Conservation (phyloP, 441 rosid genomes). For the Gossypium schwendimanii region DNA sequence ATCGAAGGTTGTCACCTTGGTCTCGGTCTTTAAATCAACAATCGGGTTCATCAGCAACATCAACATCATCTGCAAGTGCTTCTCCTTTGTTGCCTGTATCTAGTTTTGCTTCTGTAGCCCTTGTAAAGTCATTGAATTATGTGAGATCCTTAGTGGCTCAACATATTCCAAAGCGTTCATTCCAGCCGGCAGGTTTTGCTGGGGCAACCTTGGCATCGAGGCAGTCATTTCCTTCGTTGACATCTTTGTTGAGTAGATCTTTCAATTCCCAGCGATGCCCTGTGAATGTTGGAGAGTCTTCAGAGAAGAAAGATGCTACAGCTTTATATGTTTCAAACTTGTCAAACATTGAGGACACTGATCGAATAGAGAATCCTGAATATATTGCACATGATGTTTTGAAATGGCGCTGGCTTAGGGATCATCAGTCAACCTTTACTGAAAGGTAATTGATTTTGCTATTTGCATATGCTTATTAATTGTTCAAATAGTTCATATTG, state of each 20-base stretch:
- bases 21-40: constrained; percentile 44
- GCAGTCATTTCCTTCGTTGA: constrained; percentile 65
- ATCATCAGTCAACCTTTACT: constrained; percentile 45
- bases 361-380: constrained; percentile 53
- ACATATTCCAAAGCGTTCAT: constrained; percentile 76
- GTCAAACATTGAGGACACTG: constrained; percentile 56
- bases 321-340: constrained; percentile 54
- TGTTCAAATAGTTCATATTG: neutral
- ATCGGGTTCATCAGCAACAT: constrained; percentile 29
- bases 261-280: constrained; percentile 76
- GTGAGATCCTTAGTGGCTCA: constrained; percentile 87
- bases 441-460: constrained; percentile 55
- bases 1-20: constrained; percentile 44
- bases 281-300: constrained; percentile 56
- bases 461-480: constrained; percentile 1
- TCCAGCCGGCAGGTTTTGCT: constrained; percentile 84
- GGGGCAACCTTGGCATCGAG: constrained; percentile 75
- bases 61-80: constrained; percentile 39
- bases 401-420: constrained; percentile 92
- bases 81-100: constrained; percentile 72
- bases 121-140: constrained; percentile 91
- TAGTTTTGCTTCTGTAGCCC: constrained; percentile 74
- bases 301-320: constrained; percentile 56
- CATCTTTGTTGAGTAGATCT: constrained; percentile 81
- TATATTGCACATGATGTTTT: constrained; percentile 73